Base-by-base conservation (phyloP, 331 rosid genomes). In the Rhamnella rubrinervis region DNA sequence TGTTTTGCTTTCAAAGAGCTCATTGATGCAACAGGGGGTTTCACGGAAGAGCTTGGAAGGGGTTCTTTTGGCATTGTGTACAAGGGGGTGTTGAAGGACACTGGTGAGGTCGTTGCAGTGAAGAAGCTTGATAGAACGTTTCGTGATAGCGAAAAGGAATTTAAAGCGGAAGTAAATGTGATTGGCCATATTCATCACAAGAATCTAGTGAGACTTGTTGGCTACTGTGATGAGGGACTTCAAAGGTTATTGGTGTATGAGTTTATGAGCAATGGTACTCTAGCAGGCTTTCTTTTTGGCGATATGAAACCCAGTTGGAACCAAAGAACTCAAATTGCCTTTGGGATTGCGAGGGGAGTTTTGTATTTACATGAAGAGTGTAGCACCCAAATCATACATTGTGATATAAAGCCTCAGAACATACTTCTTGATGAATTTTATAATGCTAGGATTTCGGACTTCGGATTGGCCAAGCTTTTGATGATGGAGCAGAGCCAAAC, bases 321-420 rank as follows among this genome's bases (percentile, higher is more conserved):
- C 10, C 61, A 41, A 11, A 73, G 82, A 15, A 37, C 59, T 38
- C 31, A 49, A 61, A 11, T 78, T 2, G 71, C 63, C 35, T 20
- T 59, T 0, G 82, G 61, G 19, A 68, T 50, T 37, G 82, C 78
- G 0, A 78, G 37, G 23, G n/a, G 82, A 53, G 63, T 72, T 1
- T 5, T 58, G 21, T 78, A 78, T 23, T 55, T 78, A 18, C 83
- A 78, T 6, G 78, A 78, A 12, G 83, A 63, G 17, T 79, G 83
- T 44, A 65, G 55, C n/a, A 65, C 50, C 17, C 73, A 59, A 7
- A 74, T 65, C 28, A 79, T 79, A 8, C 83, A 79, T 25, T 79
- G 74, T 3, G 77, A 80, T 46, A 74, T 79, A 17, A 79, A 79
- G 66, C 83, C 83, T 38, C 80, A 79, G 5, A 79, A 79, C 75